phyloP scores from a whole-genome alignment of 2,329 filamentous ascomycete species.

The Pyrenophora graminea region DNA sequence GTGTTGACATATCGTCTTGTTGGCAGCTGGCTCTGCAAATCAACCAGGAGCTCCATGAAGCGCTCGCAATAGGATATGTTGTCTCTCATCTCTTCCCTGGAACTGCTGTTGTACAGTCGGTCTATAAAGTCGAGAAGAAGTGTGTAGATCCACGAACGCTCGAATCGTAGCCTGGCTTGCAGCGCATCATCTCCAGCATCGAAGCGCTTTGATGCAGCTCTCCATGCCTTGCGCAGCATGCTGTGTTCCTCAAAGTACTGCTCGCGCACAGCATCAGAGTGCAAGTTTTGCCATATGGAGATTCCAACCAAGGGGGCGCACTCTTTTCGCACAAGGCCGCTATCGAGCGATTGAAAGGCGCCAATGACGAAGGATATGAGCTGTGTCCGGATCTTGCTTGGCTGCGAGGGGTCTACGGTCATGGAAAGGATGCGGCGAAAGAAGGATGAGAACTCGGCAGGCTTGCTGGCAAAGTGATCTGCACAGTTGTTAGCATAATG shows the following conservation, averaged over 20 bases:
- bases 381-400: constrained; percentile 65
- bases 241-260: constrained; percentile 70
- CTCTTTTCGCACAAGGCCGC: constrained; percentile 86
- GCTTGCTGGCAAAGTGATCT: constrained; percentile 76
- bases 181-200: constrained; percentile 80
- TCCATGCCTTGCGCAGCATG: constrained; percentile 88
- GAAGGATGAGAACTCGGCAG: constrained; percentile 82
- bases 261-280: constrained; percentile 75
- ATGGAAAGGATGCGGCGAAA: constrained; percentile 90
- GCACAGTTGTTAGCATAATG: constrained; percentile 38
- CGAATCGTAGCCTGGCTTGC: constrained; percentile 82
- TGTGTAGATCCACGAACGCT: constrained; percentile 90
- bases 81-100: constrained; percentile 53
- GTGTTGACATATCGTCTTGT: constrained; percentile 93
- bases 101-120: constrained; percentile 62
- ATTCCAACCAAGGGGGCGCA: constrained; percentile 95
- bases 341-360: constrained; percentile 93
- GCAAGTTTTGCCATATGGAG: constrained; percentile 91
- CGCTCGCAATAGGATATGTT: constrained; percentile 84
- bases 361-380: constrained; percentile 88
- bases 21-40: constrained; percentile 89
- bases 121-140: constrained; percentile 81
- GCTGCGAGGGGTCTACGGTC: constrained; percentile 62
- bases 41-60: constrained; percentile 88
- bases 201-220: constrained; percentile 81